These are phyloP conservation scores for Pythium coloratum DNA, from an alignment of 352 stramenopile species.

Conservation along the genomic window DNA sequence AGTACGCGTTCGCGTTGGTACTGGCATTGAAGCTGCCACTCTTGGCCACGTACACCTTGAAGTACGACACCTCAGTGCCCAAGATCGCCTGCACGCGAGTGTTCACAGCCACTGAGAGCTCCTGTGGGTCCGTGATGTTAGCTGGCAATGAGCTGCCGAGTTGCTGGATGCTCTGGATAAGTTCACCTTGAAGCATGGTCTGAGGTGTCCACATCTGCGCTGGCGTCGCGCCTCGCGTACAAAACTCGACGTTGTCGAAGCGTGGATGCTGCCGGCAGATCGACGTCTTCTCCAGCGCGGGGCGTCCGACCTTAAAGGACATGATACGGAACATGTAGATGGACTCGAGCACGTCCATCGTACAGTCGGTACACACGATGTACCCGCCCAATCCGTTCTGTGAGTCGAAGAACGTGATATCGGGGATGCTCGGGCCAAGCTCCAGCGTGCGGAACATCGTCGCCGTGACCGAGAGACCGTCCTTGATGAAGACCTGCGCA, in stretches of 20 bases:
- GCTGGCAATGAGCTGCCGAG: background rate
- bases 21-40: slow-evolving; percentile 14
- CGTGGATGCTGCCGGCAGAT: slow-evolving; percentile 5
- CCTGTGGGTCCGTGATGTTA: background rate
- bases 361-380: slow-evolving; percentile 17
- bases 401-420: slow-evolving; percentile 17
- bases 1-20: slow-evolving; percentile 9
- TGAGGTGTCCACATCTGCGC: slow-evolving; percentile 11
- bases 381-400: slow-evolving; percentile 8
- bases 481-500: background rate
- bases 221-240: background rate
- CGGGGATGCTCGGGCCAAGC: background rate
- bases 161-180: background rate
- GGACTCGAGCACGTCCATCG: slow-evolving; percentile 6
- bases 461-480: background rate
- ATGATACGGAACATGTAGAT: slow-evolving; percentile 14
- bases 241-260: slow-evolving; percentile 12
- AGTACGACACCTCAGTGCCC: background rate
- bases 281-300: background rate
- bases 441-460: slow-evolving; percentile 14
- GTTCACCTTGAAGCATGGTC: slow-evolving; percentile 5
- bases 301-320: slow-evolving; percentile 14
- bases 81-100: background rate
- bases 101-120: background rate
- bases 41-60: slow-evolving; percentile 20